These are phyloP conservation scores for Zalerion maritima DNA, from an alignment of 495 filamentous ascomycete genomes.

Conservation along the genomic window DNA sequence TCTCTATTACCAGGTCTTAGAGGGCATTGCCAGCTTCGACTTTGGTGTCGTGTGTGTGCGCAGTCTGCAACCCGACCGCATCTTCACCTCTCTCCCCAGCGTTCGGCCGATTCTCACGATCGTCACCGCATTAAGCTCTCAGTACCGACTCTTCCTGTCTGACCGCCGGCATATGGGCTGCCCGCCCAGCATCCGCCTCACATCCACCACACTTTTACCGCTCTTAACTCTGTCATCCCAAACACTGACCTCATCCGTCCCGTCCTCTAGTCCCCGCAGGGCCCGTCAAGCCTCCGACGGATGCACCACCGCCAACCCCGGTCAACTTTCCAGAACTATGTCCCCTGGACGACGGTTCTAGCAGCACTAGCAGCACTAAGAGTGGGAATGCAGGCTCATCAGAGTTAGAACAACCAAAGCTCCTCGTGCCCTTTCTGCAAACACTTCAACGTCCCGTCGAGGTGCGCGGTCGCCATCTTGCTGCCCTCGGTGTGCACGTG, in stretches of 20 bases:
- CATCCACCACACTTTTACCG: conserved; percentile 1
- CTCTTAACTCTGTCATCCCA: conserved; percentile 1
- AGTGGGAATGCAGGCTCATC: conserved; percentile 5
- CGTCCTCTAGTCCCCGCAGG: conserved; percentile 17
- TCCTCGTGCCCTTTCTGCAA: conserved; percentile 30
- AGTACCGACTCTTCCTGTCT: conserved; percentile 3
- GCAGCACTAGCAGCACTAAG: conserved; percentile 1
- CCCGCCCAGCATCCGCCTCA: conserved; percentile 1
- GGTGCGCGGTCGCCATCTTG: conserved; percentile 25
- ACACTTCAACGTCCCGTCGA: conserved; percentile 32
- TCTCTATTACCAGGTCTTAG: too few species aligned
- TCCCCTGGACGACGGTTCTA: conserved; percentile 15
- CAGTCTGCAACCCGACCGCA: too few species aligned
- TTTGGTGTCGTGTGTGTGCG: too few species aligned
- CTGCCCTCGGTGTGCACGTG: conserved; percentile 35
- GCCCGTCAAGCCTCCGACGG: conserved; percentile 22
- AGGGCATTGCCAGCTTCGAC: too few species aligned
- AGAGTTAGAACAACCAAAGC: conserved; percentile 7
- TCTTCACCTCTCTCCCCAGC: too few species aligned
- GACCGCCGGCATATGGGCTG: conserved; percentile 5
- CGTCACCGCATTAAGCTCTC: neutral
- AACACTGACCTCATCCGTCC: conserved; percentile 10
- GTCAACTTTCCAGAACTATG: conserved; percentile 32
- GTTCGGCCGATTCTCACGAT: too few species aligned
- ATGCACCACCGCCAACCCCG: conserved; percentile 38